These are phyloP conservation scores for Phialemonium atrogriseum DNA, from an alignment of 2,329 filamentous ascomycete species.

Conservation along the genomic window DNA sequence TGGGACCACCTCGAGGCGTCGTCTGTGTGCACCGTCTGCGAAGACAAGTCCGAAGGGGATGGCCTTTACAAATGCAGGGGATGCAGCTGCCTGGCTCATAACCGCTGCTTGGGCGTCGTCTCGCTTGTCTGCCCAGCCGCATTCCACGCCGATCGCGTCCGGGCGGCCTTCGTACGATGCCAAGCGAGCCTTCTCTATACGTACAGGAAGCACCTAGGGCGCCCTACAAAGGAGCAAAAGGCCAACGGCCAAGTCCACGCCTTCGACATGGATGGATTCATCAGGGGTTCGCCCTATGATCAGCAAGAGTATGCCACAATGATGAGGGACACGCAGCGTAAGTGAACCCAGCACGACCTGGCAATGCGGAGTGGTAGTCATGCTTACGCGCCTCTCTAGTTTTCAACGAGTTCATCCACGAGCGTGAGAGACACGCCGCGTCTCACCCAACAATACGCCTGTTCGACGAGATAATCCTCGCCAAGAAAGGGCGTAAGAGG, in stretches of 20 bases:
- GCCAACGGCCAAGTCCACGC: conserved; percentile 50
- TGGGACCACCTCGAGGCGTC: conserved; percentile 51
- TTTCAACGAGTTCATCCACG: conserved; percentile 80
- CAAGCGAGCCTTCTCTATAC: conserved; percentile 59
- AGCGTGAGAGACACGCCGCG: conserved; percentile 59
- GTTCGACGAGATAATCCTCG: conserved; percentile 78
- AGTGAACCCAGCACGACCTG: conserved; percentile 9
- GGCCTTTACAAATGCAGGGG: conserved; percentile 67
- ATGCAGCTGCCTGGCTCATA: conserved; percentile 50
- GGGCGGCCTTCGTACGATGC: conserved; percentile 57
- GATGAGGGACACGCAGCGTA: conserved; percentile 61
- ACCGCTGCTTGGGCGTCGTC: conserved; percentile 52
- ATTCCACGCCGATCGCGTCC: conserved; percentile 53
- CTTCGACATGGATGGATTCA: conserved; percentile 58
- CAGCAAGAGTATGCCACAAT: conserved; percentile 56
- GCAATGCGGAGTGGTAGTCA: background rate
- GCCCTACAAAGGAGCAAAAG: conserved; percentile 53
- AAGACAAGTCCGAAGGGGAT: conserved; percentile 63
- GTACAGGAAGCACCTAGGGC: conserved; percentile 54
- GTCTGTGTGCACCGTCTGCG: conserved; percentile 63
- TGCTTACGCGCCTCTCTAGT: conserved; percentile 29
- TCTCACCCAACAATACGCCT: conserved; percentile 61
- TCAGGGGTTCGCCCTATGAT: conserved; percentile 56
- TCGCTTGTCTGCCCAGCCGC: conserved; percentile 56
- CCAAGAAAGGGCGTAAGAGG: conserved; percentile 62